Percentiles rank a stretch among this genome's conserved stretches.
These are phyloP conservation scores for Cetraspora pellucida DNA, from an alignment of 192 early-diverging fungal genomes.

Conservation along the genomic window DNA sequence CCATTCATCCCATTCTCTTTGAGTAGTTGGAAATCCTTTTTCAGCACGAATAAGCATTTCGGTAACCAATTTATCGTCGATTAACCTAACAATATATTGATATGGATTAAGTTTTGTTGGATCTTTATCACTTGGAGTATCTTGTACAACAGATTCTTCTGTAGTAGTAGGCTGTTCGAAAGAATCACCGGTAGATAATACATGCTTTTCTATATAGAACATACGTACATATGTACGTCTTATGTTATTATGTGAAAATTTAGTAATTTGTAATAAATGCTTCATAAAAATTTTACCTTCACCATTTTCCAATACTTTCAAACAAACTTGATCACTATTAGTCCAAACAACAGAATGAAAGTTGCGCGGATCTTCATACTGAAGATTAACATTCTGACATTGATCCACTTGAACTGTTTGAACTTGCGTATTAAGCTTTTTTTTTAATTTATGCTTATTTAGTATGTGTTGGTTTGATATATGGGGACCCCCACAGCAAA, in stretches of 20 bases:
- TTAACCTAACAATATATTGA: slow-evolving; percentile 26
- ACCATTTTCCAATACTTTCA: slow-evolving; percentile 23
- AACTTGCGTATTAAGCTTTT: slow-evolving; percentile 29
- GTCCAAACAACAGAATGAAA: slow-evolving; percentile 32
- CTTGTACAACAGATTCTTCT: background rate
- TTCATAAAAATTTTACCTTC: slow-evolving; percentile 18
- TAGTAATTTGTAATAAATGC: background rate
- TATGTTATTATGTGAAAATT: background rate
- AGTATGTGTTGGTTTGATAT: background rate
- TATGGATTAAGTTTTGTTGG: background rate
- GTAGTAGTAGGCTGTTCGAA: background rate
- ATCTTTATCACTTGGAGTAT: background rate
- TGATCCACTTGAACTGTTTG: slow-evolving; percentile 33
- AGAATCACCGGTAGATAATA: background rate
- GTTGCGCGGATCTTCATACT: background rate
- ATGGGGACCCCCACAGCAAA: too few relatives aligned
- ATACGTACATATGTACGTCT: too few relatives aligned
- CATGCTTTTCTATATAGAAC: background rate
- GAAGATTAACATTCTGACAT: slow-evolving; percentile 25
- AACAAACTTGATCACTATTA: background rate
- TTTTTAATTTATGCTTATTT: background rate
- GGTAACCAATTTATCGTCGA: slow-evolving; percentile 4
- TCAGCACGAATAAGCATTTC: slow-evolving; percentile 31
- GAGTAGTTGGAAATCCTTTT: slow-evolving; percentile 30
- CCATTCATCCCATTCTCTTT: slow-evolving; percentile 18